These are phyloP conservation scores for Xylaria sp. DNA, from an alignment of 2,329 filamentous ascomycete species.

Conservation along the genomic window DNA sequence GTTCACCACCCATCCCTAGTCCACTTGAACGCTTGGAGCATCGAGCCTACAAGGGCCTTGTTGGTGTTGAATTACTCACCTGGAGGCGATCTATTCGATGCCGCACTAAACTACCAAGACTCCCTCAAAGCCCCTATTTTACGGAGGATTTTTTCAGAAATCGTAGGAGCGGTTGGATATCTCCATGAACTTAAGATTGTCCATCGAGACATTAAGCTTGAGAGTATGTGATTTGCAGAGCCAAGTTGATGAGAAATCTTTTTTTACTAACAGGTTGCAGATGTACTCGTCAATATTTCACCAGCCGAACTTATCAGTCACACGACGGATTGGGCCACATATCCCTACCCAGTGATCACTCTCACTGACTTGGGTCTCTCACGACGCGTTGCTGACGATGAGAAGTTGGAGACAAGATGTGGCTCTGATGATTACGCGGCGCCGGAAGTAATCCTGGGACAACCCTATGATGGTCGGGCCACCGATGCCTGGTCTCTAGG, in stretches of 20 bases:
- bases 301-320: slow-evolving; percentile 58
- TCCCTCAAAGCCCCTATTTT: slow-evolving; percentile 65
- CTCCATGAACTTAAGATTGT: slow-evolving; percentile 82
- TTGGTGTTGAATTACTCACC: slow-evolving; percentile 88
- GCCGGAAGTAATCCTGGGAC: slow-evolving; percentile 91
- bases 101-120: slow-evolving; percentile 68
- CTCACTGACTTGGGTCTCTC: slow-evolving; percentile 90
- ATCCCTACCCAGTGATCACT: slow-evolving; percentile 78
- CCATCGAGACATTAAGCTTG: slow-evolving; percentile 95
- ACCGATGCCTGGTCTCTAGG: slow-evolving; percentile 95
- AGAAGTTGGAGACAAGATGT: slow-evolving; percentile 87
- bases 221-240: slow-evolving; percentile 57
- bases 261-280: slow-evolving; percentile 40
- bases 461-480: slow-evolving; percentile 85
- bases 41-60: slow-evolving; percentile 74
- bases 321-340: slow-evolving; percentile 63
- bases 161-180: slow-evolving; percentile 80
- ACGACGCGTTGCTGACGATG: slow-evolving; percentile 75
- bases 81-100: slow-evolving; percentile 90
- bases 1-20: slow-evolving; percentile 87
- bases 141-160: slow-evolving; percentile 81
- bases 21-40: slow-evolving; percentile 85
- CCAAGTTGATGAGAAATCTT: neutral
- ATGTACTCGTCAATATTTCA: slow-evolving; percentile 85
- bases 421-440: slow-evolving; percentile 97